Evolutionary conservation across 75 land plant species (phyloP), one percentile per base, ranked within the genome.

Genomic region (Pinus albicaulis): DNA sequence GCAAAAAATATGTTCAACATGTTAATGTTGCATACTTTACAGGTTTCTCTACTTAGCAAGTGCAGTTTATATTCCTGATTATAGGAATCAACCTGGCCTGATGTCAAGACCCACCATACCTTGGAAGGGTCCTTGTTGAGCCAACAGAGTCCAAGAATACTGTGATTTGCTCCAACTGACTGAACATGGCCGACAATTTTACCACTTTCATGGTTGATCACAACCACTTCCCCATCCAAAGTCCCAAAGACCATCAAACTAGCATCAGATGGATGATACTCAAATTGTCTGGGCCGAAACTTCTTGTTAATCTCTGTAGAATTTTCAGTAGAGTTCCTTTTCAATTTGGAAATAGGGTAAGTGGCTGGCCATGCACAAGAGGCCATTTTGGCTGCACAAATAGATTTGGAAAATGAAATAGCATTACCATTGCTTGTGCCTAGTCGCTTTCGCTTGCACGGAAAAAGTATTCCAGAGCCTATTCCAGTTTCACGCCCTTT

Each of bases 231-330:
- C 24, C 92, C 95, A 74, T 92, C 90, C 24, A 92, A 75, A 34
- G 95, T 92, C 25, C 95, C 95, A 81, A 92, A 88, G 52, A 90
- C 92, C 95, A 92, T 92, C 19, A 88, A 72, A 77, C 84, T 77
- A 56, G 92, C 76, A 44, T 90, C 84, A 56, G 83, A 80, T 34
- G 90, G 95, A 77, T 92, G 95, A 77, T 89, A 93, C 77, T 93
- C 96, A 86, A 93, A 93, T 74, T 93, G 96, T 41, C 96, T 86
- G 56, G 96, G 96, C 52, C 89, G 89, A 77, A 86, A 89, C 55
- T 76, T 79, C 75, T 76, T 81, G 19, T 75, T 77, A 14, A 74
- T 62, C 15, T 89, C 89, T 1, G 53, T 48, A 48, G 53, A 48
- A 59, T 22, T 59, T 63, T 74, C 76, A 63, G 38, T 75, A 36